These are phyloP conservation scores for Chytriomyces sp. DNA, from an alignment of 192 early-diverging fungal genomes.

Conservation along the genomic window DNA sequence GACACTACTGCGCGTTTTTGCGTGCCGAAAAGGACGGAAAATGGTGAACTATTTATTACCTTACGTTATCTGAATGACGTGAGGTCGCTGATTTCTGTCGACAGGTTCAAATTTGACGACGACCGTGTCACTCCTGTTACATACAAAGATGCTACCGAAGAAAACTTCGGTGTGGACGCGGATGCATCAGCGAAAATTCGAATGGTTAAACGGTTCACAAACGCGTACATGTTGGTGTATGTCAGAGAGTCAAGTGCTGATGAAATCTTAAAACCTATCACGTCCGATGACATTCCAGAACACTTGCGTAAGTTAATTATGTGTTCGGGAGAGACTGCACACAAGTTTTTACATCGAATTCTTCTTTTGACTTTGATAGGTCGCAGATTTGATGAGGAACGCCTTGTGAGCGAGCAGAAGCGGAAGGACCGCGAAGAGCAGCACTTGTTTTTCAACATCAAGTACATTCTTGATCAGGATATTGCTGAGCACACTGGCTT, in stretches of 20 bases:
- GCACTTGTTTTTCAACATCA: slow-evolving; percentile 68
- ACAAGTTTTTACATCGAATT: background rate
- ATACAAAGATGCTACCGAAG: slow-evolving; percentile 84
- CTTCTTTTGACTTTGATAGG: slow-evolving; percentile 27
- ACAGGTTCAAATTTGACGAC: slow-evolving; percentile 83
- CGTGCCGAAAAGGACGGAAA: slow-evolving; percentile 79
- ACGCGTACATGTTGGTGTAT: slow-evolving; percentile 99
- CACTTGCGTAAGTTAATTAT: slow-evolving; percentile 65
- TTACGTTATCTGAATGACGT: too few relatives aligned
- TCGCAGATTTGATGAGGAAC: slow-evolving; percentile 63
- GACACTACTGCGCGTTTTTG: slow-evolving; percentile 93
- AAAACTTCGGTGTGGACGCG: slow-evolving; percentile 89
- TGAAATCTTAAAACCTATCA: slow-evolving; percentile 70
- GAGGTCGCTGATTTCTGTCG: too few relatives aligned
- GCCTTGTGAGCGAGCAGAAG: slow-evolving; percentile 59
- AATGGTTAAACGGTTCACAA: slow-evolving; percentile 80
- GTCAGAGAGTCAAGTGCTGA: slow-evolving; percentile 79
- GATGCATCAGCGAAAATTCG: slow-evolving; percentile 13
- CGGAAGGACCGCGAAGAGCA: slow-evolving; percentile 74
- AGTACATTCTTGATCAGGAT: slow-evolving; percentile 68
- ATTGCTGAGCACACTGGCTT: slow-evolving; percentile 79
- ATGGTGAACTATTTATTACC: slow-evolving; percentile 66
- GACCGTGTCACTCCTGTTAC: slow-evolving; percentile 85
- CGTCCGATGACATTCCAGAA: slow-evolving; percentile 75
- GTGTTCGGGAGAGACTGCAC: background rate